These are phyloP conservation scores for Beauveria scarabaeidicola DNA, from an alignment of 2,329 filamentous ascomycete genomes.

Conservation along the genomic window DNA sequence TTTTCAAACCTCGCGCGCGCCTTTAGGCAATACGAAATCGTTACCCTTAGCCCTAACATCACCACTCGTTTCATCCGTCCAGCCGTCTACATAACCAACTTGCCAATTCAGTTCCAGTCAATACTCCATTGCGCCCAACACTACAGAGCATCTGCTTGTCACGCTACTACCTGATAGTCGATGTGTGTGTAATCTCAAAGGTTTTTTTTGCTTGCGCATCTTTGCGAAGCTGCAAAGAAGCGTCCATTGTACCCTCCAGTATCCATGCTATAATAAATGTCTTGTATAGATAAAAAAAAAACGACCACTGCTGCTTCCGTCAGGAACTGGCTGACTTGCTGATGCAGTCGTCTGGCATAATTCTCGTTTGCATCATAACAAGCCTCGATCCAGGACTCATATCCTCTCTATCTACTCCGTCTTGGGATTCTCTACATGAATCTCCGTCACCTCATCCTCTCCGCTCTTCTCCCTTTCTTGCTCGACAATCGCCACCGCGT, in stretches of 20 bases:
- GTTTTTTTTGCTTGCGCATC: background rate
- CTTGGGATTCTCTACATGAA: conserved; percentile 37
- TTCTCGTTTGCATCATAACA: background rate
- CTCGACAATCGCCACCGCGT: conserved; percentile 30
- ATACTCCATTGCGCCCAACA: background rate
- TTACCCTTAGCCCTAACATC: no score
- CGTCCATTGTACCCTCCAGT: background rate
- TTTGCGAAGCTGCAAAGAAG: background rate
- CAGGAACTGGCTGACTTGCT: background rate
- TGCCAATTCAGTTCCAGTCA: background rate
- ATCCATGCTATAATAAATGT: conserved; percentile 7
- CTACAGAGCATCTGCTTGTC: background rate
- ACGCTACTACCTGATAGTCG: background rate
- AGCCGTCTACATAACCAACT: background rate
- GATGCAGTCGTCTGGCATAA: background rate
- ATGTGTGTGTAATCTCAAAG: background rate
- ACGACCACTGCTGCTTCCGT: background rate
- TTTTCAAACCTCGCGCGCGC: no score
- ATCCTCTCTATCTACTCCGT: background rate
- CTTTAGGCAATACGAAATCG: no score
- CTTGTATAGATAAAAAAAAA: background rate
- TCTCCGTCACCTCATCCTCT: conserved; percentile 41
- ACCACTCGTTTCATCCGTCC: no score
- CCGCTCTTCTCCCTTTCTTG: conserved; percentile 13
- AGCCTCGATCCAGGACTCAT: background rate